Evolutionary conservation across 2,329 filamentous ascomycete species (phyloP).

Genomic region (Acephala macrosclerotiorum): DNA sequence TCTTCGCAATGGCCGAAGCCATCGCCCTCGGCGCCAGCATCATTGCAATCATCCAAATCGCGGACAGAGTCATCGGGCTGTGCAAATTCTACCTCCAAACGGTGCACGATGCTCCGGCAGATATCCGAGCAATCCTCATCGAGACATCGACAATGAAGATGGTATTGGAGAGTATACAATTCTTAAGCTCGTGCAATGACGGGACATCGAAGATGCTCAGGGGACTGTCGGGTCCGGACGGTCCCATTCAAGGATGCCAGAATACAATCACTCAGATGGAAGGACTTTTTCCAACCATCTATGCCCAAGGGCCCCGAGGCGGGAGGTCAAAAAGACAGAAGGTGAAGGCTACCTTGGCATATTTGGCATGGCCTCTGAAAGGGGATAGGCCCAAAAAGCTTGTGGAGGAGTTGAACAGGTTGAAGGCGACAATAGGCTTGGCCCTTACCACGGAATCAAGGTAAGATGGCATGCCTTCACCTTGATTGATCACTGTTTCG

Average conservation of each 20-base stretch:
- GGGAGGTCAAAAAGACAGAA: slow-evolving; percentile 16
- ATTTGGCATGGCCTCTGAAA: slow-evolving; percentile 24
- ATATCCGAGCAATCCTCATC: slow-evolving; percentile 24
- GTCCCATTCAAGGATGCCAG: slow-evolving; percentile 18
- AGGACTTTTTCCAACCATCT: slow-evolving; percentile 13
- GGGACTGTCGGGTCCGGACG: slow-evolving; percentile 5
- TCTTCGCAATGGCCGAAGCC: not conserved
- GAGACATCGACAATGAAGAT: slow-evolving; percentile 22
- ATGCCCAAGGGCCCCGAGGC: not conserved
- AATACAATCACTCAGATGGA: slow-evolving; percentile 11
- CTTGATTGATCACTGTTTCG: not conserved
- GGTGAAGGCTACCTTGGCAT: slow-evolving; percentile 11
- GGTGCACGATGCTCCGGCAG: slow-evolving; percentile 21
- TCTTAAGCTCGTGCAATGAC: slow-evolving; percentile 2
- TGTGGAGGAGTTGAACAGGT: slow-evolving; percentile 7
- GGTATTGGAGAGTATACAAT: slow-evolving; percentile 17
- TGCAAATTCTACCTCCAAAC: slow-evolving; percentile 26
- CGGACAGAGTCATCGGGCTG: slow-evolving; percentile 23
- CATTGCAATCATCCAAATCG: slow-evolving; percentile 23
- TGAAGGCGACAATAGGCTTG: slow-evolving; percentile 21
- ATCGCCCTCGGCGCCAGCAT: slow-evolving; percentile 15
- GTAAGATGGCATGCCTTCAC: slow-evolving; percentile 11
- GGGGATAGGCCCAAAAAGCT: slow-evolving; percentile 18
- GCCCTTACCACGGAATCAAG: slow-evolving; percentile 16
- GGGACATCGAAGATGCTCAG: not conserved